Evolutionary conservation across 1,139 yeast species (phyloP).

Genomic region (Barnettozyma hawaiiensis): DNA sequence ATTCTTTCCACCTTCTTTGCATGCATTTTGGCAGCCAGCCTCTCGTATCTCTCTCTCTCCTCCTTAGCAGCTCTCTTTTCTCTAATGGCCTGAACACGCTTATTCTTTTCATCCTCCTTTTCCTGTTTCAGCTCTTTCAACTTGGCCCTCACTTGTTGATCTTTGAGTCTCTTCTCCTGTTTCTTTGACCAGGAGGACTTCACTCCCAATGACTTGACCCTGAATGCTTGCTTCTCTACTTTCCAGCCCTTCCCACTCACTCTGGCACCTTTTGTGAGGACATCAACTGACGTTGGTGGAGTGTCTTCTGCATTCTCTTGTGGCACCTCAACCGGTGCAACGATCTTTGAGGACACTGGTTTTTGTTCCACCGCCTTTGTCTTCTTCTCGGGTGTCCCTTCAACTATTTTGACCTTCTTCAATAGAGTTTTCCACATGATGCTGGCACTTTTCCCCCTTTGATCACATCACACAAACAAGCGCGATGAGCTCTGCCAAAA

Average conservation of each 20-base stretch:
- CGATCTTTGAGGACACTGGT: not conserved
- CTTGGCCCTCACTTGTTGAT: constrained; percentile 37
- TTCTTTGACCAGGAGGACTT: constrained; percentile 35
- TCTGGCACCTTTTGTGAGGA: constrained; percentile 18
- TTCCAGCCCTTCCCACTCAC: constrained; percentile 45
- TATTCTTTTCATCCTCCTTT: constrained; percentile 48
- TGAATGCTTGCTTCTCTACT: constrained; percentile 43
- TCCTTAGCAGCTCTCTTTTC: constrained; percentile 65
- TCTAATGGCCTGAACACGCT: constrained; percentile 48
- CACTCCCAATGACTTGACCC: constrained; percentile 32
- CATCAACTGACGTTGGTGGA: too few relatives aligned
- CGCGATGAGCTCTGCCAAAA: constrained; percentile 3
- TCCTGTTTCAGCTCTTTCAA: constrained; percentile 54
- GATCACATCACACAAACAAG: too few relatives aligned
- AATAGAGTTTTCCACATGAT: constrained; percentile 1
- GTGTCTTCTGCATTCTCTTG: not conserved
- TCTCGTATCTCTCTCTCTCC: constrained; percentile 70
- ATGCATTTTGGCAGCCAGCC: constrained; percentile 67
- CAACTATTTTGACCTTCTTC: not conserved
- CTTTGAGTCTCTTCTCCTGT: constrained; percentile 34
- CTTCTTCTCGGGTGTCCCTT: constrained; percentile 1
- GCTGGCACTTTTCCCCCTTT: not conserved
- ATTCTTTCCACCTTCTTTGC: constrained; percentile 73
- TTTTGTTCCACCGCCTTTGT: too few relatives aligned
- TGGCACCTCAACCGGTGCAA: not conserved